Conservation (phyloP, 106 monocot species). For the Xerophyta viscosa region DNA sequence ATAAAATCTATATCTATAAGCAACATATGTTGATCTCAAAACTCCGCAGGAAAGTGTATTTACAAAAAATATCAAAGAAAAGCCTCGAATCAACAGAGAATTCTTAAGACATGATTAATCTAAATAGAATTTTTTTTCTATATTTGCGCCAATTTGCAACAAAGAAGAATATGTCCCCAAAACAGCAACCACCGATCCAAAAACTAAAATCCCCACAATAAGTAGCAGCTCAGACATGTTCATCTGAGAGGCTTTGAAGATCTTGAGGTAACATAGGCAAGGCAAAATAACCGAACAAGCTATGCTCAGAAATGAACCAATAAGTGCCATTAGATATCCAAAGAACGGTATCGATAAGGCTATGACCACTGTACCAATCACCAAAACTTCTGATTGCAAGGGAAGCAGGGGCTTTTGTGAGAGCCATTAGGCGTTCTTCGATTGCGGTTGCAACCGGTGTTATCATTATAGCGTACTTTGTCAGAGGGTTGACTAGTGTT, state of each 20-base stretch:
- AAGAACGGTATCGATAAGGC: conserved; percentile 43
- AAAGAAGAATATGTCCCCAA: conserved; percentile 21
- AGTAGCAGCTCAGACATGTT: not conserved
- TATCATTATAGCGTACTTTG: conserved; percentile 22
- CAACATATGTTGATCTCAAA: no score
- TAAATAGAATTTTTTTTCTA: not conserved
- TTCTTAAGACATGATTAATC: no score
- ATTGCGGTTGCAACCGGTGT: conserved; percentile 21
- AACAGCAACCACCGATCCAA: conserved; percentile 6
- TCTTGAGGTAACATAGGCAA: conserved; percentile 29
- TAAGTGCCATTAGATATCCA: conserved; percentile 32
- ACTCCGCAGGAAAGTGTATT: no score
- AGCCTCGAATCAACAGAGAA: no score
- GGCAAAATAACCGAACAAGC: conserved; percentile 39
- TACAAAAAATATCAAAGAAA: no score
- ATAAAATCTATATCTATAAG: no score
- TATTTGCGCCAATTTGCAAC: conserved; percentile 10
- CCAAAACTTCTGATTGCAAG: conserved; percentile 26
- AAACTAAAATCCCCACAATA: conserved; percentile 5
- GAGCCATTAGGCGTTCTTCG: conserved; percentile 13
- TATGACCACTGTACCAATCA: conserved; percentile 23
- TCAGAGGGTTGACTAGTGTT: conserved; percentile 25
- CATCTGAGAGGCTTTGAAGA: conserved; percentile 1
- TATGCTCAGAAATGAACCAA: conserved; percentile 37
- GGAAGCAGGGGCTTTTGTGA: conserved; percentile 1